Evolutionary conservation across 345 rosid genomes (phyloP), one percentile per base, ranked within the genome.

Genomic region (Linum lewisii): DNA sequence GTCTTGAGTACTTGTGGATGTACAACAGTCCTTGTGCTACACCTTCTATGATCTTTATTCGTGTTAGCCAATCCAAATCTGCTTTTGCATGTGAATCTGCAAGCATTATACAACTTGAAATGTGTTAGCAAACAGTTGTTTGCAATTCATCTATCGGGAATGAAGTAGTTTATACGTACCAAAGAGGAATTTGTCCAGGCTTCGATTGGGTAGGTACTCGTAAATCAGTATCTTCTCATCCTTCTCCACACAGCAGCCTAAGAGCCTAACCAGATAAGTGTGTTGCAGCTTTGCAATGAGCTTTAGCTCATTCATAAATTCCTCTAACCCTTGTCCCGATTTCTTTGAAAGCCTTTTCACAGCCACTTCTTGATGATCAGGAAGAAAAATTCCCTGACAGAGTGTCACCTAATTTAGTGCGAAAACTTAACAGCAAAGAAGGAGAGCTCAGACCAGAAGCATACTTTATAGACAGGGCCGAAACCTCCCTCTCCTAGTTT

Each of bases 1-100:
- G 19, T n/a, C 54, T 51, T 6, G 54, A 51, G 21, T 51, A 19
- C 24, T 51, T 19, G 11, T 51, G 54, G 24, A 51, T 19, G 24
- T 51, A 51, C 10, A 51, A 22, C 10, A 51, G 54, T n/a, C 54
- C 54, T 51, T 22, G 54, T n/a, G 54, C 54, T 51, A 51, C 21
- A 5, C 54, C 54, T 2, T 19, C 23, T 19, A 19, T 19, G 19
- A 51, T 51, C 7, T 51, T 22, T 4, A 51, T 7, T 14, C 54
- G 54, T 11, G 10, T 19, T 6, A 7, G 19, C 54, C 54, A 51
- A 5, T 19, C 24, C 24, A 51, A 19, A 16, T 3, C 11, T 51
- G 54, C 54, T 7, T 22, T 51, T 19, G 15, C 23, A 19, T 7
- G 21, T 51, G 54, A 51, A 51, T 19, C 52, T 49, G 52, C n/a